Conservation (phyloP, 495 filamentous ascomycete genomes). For the Amphirosellinia nigrospora region DNA sequence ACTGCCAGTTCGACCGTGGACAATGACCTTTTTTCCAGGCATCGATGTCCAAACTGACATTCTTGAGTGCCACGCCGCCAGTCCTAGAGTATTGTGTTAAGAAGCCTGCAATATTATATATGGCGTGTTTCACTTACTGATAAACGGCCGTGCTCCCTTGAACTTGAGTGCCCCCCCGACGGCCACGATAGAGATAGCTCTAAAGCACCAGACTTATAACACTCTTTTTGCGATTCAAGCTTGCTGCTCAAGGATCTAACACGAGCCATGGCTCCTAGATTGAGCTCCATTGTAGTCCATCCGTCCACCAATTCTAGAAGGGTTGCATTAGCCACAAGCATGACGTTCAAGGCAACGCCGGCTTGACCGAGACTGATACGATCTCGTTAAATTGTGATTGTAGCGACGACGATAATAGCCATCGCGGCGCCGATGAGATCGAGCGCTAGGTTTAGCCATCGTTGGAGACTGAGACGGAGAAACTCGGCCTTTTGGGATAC, state of each 20-base stretch:
- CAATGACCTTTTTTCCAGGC: too few relatives aligned
- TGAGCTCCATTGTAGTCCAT: constrained; percentile 52
- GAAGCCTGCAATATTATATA: too few relatives aligned
- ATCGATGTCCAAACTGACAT: too few relatives aligned
- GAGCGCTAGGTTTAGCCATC: constrained; percentile 58
- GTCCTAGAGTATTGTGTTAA: too few relatives aligned
- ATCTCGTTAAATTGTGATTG: constrained; percentile 43
- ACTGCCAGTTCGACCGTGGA: not conserved
- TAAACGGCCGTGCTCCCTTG: too few relatives aligned
- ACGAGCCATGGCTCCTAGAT: constrained; percentile 55
- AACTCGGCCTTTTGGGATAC: constrained; percentile 34
- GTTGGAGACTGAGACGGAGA: constrained; percentile 59
- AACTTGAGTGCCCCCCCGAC: too few relatives aligned
- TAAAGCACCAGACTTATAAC: constrained; percentile 25
- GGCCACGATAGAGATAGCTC: too few relatives aligned
- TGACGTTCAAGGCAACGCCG: constrained; percentile 48
- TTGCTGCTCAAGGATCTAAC: constrained; percentile 60
- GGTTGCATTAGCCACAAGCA: constrained; percentile 42
- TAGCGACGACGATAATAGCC: constrained; percentile 48
- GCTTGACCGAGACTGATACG: constrained; percentile 38
- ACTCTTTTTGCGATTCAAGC: constrained; percentile 47
- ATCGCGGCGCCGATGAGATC: constrained; percentile 52
- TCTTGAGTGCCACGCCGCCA: too few relatives aligned
- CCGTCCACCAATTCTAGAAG: constrained; percentile 44
- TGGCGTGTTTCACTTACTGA: too few relatives aligned